These are phyloP conservation scores for Kodamaea jinghongensis DNA, from an alignment of 805 yeast genomes.

Conservation along the genomic window DNA sequence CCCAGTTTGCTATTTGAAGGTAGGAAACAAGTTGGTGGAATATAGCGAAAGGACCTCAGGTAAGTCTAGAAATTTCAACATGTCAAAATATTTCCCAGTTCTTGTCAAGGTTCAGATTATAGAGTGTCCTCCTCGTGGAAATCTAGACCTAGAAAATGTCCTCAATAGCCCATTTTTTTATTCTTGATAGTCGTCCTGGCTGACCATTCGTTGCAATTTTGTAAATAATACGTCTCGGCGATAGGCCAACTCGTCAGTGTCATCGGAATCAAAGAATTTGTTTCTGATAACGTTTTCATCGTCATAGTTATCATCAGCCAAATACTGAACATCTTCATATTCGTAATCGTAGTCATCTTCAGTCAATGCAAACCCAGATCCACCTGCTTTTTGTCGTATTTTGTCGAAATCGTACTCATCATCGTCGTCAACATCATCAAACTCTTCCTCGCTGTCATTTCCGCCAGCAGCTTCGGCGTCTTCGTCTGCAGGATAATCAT, in stretches of 20 bases:
- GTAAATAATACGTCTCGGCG: constrained; percentile 65
- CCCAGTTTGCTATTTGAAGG: constrained; percentile 22
- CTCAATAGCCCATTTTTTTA: constrained; percentile 35
- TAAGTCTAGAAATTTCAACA: constrained; percentile 3
- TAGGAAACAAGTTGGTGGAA: constrained; percentile 7
- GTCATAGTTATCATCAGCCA: constrained; percentile 10
- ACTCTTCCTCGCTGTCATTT: constrained; percentile 16
- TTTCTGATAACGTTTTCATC: constrained; percentile 39
- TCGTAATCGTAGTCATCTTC: constrained; percentile 11
- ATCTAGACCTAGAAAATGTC: constrained; percentile 31
- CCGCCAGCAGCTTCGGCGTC: constrained; percentile 46
- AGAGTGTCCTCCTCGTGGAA: constrained; percentile 30
- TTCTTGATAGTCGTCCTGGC: constrained; percentile 32
- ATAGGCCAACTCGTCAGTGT: constrained; percentile 57
- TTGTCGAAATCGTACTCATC: constrained; percentile 18
- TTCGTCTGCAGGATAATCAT: constrained; percentile 95
- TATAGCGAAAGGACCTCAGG: not conserved
- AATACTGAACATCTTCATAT: constrained; percentile 7
- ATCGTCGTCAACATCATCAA: constrained; percentile 11
- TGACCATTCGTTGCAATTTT: constrained; percentile 52
- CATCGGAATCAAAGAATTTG: constrained; percentile 54
- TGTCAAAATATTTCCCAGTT: constrained; percentile 15
- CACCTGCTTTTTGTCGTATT: constrained; percentile 12
- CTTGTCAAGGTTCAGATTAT: constrained; percentile 30
- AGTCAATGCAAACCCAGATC: constrained; percentile 2